Base-by-base conservation (phyloP, 2,329 filamentous ascomycete species). In the Sarocladium kiliense region DNA sequence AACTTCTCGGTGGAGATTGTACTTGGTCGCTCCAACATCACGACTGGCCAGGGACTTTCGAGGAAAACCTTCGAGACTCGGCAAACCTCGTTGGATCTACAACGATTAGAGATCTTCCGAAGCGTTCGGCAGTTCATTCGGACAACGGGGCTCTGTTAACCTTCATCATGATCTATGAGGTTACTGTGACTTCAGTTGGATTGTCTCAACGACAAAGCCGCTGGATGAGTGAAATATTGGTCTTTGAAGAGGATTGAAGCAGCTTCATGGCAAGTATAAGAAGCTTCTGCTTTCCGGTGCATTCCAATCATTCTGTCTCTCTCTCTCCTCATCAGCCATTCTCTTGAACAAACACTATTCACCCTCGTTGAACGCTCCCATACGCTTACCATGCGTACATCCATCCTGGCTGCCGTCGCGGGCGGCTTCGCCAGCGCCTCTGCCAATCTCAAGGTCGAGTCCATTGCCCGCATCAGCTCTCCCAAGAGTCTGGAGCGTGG, bases 381-480 rank as follows among this genome's bases (percentile, higher is more conserved):
- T 34, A 23, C 27, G 47, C 47, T 21, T 34, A 18, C 36, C 32
- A 53, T 53, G 50, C 50, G 50, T 53, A 18, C 50, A 9, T 41
- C 36, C 5, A 39, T 16, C n/a, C 26, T 25, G 50, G 36, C 34
- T 30, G 32, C 23, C 50, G 11, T 53, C 50, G 19, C 21, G 3
- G 50, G 50, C 23, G 21, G 5, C 50, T 4, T 53, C 16, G 32
- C 34, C 19, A 23, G 50, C 21, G 50, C 34, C 30, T 39, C 32
- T 26, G 50, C 50, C 16, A 6, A 39, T 9, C 19, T 53, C 3
- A 41, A 26, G 50, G 26, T 41, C 10, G 19, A 26, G 32, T 41
- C 50, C 16, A 39, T 41, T 26, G 50, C 50, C 14, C 32, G 32
- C 21, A 10, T 39, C 36, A 11, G n/a, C 21, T 10, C 19, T 18